A percentile compares a stretch with the other conserved stretches of the same genome.
Conservation (phyloP, 2,329 filamentous ascomycete genomes). For the Cadophora malorum region DNA sequence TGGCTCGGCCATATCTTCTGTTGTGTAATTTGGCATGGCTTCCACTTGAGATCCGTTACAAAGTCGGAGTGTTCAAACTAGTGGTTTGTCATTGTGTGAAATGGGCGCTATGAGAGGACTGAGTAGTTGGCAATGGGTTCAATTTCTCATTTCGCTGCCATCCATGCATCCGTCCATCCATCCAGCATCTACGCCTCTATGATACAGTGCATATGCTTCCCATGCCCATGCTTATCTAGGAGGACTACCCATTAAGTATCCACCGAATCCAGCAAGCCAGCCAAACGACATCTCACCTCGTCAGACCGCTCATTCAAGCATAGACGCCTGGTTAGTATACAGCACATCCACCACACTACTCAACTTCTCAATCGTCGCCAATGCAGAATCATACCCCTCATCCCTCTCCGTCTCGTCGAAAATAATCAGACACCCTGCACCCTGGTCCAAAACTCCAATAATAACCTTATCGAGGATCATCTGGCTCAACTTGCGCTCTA, state of each 20-base stretch:
- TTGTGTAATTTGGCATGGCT: not conserved
- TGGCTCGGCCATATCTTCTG: too few relatives aligned
- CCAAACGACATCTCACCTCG: not conserved
- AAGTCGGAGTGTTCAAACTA: not conserved
- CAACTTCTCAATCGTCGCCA: conserved; percentile 95
- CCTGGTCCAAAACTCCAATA: conserved; percentile 95
- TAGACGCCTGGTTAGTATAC: conserved; percentile 95
- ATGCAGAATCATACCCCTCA: conserved; percentile 89
- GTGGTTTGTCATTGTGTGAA: not conserved
- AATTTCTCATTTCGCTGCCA: conserved; percentile 27
- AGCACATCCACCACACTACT: conserved; percentile 96
- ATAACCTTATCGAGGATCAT: conserved; percentile 99
- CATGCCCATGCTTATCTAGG: conserved; percentile 22
- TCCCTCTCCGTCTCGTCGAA: conserved; percentile 95
- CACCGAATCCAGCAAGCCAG: not conserved
- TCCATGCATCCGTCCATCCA: conserved; percentile 15
- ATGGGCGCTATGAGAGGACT: not conserved
- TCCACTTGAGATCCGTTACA: not conserved
- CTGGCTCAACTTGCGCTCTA: conserved; percentile 97
- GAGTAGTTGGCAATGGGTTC: not conserved
- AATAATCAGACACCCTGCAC: conserved; percentile 95
- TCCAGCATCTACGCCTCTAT: conserved; percentile 39
- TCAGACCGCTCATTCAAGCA: conserved; percentile 72
- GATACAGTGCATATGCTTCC: conserved; percentile 38
- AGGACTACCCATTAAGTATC: not conserved